Evolutionary conservation across 345 rosid genomes (phyloP).

Genomic region (Lepidium aucheri): DNA sequence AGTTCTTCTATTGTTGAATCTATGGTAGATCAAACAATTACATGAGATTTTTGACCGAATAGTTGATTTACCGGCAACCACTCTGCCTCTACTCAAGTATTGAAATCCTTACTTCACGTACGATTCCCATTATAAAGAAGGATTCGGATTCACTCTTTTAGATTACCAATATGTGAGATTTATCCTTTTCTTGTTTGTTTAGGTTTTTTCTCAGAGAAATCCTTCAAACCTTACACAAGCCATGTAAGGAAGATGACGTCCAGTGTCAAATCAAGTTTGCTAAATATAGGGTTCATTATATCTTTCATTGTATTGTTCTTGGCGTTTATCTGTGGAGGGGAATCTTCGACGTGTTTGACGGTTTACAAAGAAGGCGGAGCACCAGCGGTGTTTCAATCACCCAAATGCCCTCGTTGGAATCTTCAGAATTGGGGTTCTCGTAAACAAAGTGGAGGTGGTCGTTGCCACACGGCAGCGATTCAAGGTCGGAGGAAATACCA

Average conservation of each 20-base stretch:
- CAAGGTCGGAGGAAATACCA: constrained; percentile 66
- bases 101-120: no score
- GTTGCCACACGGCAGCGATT: constrained; percentile 59
- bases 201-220: neutral
- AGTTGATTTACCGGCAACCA: neutral
- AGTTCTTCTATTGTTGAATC: no score
- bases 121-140: neutral
- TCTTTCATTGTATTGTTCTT: neutral
- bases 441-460: constrained; percentile 25
- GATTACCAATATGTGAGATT: neutral
- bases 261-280: neutral
- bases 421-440: constrained; percentile 37
- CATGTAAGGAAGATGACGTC: constrained; percentile 11
- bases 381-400: constrained; percentile 77
- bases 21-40: no score
- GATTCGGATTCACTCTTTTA: neutral
- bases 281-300: neutral
- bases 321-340: constrained; percentile 27
- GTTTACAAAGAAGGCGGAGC: constrained; percentile 89
- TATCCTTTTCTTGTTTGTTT: neutral
- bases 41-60: neutral
- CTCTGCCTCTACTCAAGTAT: neutral
- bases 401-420: constrained; percentile 86
- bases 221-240: neutral
- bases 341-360: constrained; percentile 72